Base-by-base conservation (phyloP, 2,329 filamentous ascomycete species). In the Monilinia laxa region DNA sequence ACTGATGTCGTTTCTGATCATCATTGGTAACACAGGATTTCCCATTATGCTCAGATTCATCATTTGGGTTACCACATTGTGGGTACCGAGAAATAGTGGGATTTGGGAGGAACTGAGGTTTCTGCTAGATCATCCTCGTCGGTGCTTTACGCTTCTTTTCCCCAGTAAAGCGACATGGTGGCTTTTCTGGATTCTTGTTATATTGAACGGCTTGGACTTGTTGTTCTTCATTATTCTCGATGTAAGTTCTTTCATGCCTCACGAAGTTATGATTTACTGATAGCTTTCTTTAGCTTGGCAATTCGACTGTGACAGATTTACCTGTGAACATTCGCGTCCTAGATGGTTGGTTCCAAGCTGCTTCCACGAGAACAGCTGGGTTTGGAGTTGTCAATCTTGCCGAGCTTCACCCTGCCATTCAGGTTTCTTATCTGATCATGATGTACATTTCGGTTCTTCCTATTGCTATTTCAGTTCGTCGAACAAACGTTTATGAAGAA, bases 361-460 rank as follows among this genome's bases (percentile, higher is more conserved):
- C 90, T 0, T 89, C 92, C 6, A 98, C 94, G 0, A 84, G 95
- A 75, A 98, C 95, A 0, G 94, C 95, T 4, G 94, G 95, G 0
- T 97, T 97, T 75, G 84, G 90, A 1, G 91, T 90, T 40, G 86
- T 98, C 72, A 92, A 90, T 75, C 80, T 98, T 51, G 81, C 90
- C 1, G 80, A 85, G 0, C 81, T 99, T 2, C 93, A 98, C 71
- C 93, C 95, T 1, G 95, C 91, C 3, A 92, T 97, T 67, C 93
- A 97, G 74, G 92, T 96, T 18, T 92, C 93, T 31, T 98, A 97
- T 80, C 82, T 98, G 78, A 89, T 98, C 78, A 98, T 98, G 95
- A 98, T 98, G 95, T 98, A 98, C 78, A 97, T 98, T 69, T 97
- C 93, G 67, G 91, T 97, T 68, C 96, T 97, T 73, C 94, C 94